Conservation (phyloP, 352 stramenopile species). For the Phytophthora pini region DNA sequence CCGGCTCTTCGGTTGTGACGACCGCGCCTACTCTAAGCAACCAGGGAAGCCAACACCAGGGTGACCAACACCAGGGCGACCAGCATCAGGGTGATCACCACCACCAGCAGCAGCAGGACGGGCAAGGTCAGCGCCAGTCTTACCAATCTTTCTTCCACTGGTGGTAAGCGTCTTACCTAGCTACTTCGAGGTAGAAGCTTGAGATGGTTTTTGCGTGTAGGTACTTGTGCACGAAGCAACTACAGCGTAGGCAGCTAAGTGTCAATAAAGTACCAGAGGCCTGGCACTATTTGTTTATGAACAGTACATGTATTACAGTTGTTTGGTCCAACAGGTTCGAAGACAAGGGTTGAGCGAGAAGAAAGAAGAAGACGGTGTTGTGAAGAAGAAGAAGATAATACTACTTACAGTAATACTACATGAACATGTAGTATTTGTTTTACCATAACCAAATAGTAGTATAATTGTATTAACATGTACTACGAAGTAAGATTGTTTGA, state of each 20-base stretch:
- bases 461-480: no score
- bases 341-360: no score
- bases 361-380: no score
- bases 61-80: not conserved
- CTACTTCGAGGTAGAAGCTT: not conserved
- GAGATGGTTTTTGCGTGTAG: no score
- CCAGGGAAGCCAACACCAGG: not conserved
- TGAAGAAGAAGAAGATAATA: no score
- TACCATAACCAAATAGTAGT: no score
- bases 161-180: slow-evolving; percentile 9
- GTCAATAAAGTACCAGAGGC: not conserved
- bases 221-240: no score
- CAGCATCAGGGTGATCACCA: not conserved
- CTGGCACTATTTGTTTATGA: not conserved
- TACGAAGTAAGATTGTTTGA: no score
- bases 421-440: no score
- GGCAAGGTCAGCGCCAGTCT: slow-evolving; percentile 1
- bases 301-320: not conserved
- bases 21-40: not conserved
- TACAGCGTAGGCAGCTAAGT: not conserved
- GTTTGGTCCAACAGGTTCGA: no score
- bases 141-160: slow-evolving; percentile 16
- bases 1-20: not conserved
- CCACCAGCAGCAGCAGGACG: slow-evolving; percentile 10
- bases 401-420: no score